Percentiles rank a stretch among this genome's conserved stretches.
Conservation (phyloP, 495 filamentous ascomycete genomes). For the Annulohypoxylon nitens region DNA sequence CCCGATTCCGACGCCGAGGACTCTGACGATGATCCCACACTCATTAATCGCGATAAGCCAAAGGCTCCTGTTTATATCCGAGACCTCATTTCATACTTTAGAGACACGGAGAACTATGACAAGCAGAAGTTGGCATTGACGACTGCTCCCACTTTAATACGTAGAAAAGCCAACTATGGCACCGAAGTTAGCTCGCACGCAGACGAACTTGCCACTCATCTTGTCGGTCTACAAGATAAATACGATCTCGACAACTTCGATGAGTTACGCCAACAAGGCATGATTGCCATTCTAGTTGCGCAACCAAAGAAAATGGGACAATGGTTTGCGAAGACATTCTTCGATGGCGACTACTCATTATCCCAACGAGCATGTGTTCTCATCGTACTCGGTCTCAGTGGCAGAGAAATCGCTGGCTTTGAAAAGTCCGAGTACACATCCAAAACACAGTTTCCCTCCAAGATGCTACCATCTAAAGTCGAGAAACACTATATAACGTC, state of each 20-base stretch:
- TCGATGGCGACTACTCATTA: conserved; percentile 90
- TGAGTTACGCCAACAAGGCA: conserved; percentile 80
- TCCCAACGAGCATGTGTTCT: conserved; percentile 85
- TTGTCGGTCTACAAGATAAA: conserved; percentile 85
- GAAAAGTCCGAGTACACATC: conserved; percentile 70
- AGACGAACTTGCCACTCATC: conserved; percentile 79
- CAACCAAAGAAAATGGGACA: conserved; percentile 81
- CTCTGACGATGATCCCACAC: conserved; percentile 89
- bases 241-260: conserved; percentile 81
- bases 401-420: conserved; percentile 89
- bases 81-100: conserved; percentile 82
- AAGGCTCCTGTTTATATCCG: conserved; percentile 92
- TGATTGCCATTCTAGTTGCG: conserved; percentile 85
- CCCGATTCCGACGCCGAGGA: conserved; percentile 94
- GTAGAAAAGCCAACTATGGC: conserved; percentile 88
- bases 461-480: conserved; percentile 72
- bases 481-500: conserved; percentile 61
- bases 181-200: conserved; percentile 87
- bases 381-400: conserved; percentile 82
- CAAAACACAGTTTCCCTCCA: conserved; percentile 74
- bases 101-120: conserved; percentile 86
- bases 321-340: conserved; percentile 88
- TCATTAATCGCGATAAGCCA: conserved; percentile 84
- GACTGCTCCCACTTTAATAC: conserved; percentile 82
- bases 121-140: conserved; percentile 81